Base-by-base conservation (phyloP, 2,329 filamentous ascomycete genomes). In the Meredithiella fracta region DNA sequence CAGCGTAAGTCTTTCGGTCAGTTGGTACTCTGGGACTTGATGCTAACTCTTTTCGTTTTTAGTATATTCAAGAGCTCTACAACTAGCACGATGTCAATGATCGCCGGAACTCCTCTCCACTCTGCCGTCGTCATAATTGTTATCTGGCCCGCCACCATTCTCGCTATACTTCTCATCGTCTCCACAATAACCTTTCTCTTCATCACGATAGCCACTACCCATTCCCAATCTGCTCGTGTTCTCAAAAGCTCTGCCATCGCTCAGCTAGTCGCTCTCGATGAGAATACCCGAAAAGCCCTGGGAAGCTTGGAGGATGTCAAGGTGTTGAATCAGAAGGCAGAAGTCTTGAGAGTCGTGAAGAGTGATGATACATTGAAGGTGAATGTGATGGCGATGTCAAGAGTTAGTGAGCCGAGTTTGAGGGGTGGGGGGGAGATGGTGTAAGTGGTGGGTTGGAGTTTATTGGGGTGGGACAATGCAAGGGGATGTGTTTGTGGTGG, bases 211-310 rank as follows among this genome's bases (percentile, higher is more conserved):
- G 25, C 63, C 2, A 60, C 63, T 37, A 66, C 63, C 22, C 55
- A 59, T 6, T 57, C 60, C 3, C 61, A 61, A 59, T 54, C 60
- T 23, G 59, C 62, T 2, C 57, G 58, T 37, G 60, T 64, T 14
- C 54, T 66, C 51, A 66, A 66, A 57, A 59, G 59, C 29, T 64
- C 64, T n/a, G 55, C 62, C 8, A 57, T 61, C 11, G 60, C 63
- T 9, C 47, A 61, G 11, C 53, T 66, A 22, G 58, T 65, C 20
- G 63, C 64, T n/a, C 54, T 66, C n/a, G 54, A 55, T 26, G 55
- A 61, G 23, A 49, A 52, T 7, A 53, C 51, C 20, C 44, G 59
- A 5, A 51, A 54, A 15, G 54, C 57, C 15, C 51, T 59, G 8
- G 59, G 60, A 5, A 56, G 59, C 11, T n/a, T 61, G 3, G 60